These are phyloP conservation scores for Camelina neglecta DNA, from an alignment of 345 rosid genomes.

Conservation along the genomic window DNA sequence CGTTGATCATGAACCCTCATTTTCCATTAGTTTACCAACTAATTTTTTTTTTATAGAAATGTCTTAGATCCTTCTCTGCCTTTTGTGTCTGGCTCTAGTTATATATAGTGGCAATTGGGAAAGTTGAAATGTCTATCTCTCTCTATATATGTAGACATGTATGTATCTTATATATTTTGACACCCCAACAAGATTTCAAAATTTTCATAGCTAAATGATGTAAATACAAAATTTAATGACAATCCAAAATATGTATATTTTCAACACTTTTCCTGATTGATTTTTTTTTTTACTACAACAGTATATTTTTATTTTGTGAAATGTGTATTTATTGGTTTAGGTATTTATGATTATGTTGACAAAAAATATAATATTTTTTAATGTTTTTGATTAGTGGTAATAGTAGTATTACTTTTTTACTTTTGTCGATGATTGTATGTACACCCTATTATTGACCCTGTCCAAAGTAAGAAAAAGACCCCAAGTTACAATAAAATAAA, in stretches of 20 bases:
- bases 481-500: slow-evolving; percentile 15
- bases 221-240: not conserved
- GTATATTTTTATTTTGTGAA: not conserved
- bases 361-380: not conserved
- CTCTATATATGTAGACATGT: slow-evolving; percentile 13
- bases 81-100: slow-evolving; percentile 27
- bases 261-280: not conserved
- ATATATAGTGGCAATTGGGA: slow-evolving; percentile 29
- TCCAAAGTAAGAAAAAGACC: slow-evolving; percentile 12
- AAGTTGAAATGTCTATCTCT: slow-evolving; percentile 33
- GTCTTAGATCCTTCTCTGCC: slow-evolving; percentile 7
- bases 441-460: slow-evolving; percentile 7
- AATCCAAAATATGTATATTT: not conserved
- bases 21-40: slow-evolving; percentile 19
- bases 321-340: not conserved
- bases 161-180: not conserved
- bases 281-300: too few species aligned
- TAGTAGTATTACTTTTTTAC: not conserved
- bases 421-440: not conserved
- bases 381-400: slow-evolving; percentile 10
- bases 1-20: slow-evolving; percentile 36
- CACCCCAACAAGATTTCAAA: not conserved
- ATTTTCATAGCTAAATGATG: not conserved
- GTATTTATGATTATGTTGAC: not conserved
- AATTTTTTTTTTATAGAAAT: not conserved